A percentile compares a stretch with the other conserved stretches of the same genome.
Evolutionary conservation across 2,329 filamentous ascomycete genomes (phyloP).

Genomic region (Calonectria ilicicola): DNA sequence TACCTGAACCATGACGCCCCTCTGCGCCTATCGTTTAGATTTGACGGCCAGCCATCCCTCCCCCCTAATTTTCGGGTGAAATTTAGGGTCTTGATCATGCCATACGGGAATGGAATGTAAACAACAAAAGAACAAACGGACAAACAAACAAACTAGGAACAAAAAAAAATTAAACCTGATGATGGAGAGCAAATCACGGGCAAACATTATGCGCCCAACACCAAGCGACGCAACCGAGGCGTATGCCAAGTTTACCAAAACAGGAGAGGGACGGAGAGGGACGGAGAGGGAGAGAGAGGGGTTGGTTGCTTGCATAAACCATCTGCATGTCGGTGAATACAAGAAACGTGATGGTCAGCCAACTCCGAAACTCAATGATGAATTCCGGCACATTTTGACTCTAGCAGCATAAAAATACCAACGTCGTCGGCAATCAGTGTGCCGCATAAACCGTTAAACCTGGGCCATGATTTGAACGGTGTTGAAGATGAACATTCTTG

Average conservation of each 20-base stretch:
- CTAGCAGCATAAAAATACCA: background rate
- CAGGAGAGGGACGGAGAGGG: background rate
- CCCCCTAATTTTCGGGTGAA: background rate
- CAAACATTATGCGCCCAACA: background rate
- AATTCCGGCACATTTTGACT: background rate
- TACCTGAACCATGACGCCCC: constrained; percentile 16
- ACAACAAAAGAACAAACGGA: background rate
- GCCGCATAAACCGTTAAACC: background rate
- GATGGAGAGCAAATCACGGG: background rate
- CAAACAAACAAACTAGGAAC: no score
- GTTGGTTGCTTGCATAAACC: background rate
- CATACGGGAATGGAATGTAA: background rate
- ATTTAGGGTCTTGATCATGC: background rate
- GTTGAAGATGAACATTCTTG: background rate
- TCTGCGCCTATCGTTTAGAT: background rate
- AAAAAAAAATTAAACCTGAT: background rate
- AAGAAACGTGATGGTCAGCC: background rate
- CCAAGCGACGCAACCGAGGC: background rate
- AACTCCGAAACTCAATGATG: background rate
- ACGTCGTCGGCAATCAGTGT: background rate
- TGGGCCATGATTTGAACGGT: background rate
- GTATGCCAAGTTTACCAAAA: background rate
- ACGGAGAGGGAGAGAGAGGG: no score
- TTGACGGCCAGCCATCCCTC: background rate
- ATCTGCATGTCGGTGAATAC: background rate